Percentiles rank a stretch among this genome's conserved stretches.
These are phyloP conservation scores for Paramecium sexaurelia DNA, from an alignment of 73 alveolate genomes.

Conservation along the genomic window DNA sequence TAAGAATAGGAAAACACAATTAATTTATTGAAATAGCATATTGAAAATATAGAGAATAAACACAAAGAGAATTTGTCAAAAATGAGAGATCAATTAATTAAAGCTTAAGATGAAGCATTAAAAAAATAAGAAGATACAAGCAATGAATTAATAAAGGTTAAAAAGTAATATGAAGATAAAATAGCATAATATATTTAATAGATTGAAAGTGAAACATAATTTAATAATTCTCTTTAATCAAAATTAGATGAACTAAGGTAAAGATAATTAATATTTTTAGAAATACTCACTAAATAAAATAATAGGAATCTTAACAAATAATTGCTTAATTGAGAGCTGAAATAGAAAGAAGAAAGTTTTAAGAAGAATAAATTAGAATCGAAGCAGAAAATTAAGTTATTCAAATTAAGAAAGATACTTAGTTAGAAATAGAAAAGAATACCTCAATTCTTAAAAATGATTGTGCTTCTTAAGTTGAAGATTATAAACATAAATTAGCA, in stretches of 20 bases:
- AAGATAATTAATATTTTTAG: not conserved
- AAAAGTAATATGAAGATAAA: not conserved
- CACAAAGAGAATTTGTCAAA: slow-evolving; percentile 38
- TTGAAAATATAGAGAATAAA: slow-evolving; percentile 12
- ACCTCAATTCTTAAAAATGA: not conserved
- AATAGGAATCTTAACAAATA: not conserved
- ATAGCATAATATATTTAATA: not conserved
- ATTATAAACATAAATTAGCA: not conserved
- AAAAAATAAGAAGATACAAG: not conserved
- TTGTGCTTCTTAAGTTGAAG: not conserved
- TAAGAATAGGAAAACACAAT: slow-evolving; percentile 14
- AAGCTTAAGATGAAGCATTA: slow-evolving; percentile 7
- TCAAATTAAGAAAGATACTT: not conserved
- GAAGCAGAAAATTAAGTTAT: slow-evolving; percentile 2
- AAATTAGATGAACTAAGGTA: slow-evolving; percentile 34
- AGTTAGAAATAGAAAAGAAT: not conserved
- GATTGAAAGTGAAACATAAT: not conserved
- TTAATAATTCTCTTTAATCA: not conserved
- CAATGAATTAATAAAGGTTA: not conserved
- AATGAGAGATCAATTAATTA: slow-evolving; percentile 40
- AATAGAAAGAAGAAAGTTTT: slow-evolving; percentile 30
- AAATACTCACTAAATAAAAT: slow-evolving; percentile 7
- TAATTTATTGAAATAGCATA: slow-evolving; percentile 27
- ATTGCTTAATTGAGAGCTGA: slow-evolving; percentile 17
- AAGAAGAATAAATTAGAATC: not conserved